These are phyloP conservation scores for Apiospora pterosperma DNA, from an alignment of 2,329 filamentous ascomycete genomes.

Conservation along the genomic window DNA sequence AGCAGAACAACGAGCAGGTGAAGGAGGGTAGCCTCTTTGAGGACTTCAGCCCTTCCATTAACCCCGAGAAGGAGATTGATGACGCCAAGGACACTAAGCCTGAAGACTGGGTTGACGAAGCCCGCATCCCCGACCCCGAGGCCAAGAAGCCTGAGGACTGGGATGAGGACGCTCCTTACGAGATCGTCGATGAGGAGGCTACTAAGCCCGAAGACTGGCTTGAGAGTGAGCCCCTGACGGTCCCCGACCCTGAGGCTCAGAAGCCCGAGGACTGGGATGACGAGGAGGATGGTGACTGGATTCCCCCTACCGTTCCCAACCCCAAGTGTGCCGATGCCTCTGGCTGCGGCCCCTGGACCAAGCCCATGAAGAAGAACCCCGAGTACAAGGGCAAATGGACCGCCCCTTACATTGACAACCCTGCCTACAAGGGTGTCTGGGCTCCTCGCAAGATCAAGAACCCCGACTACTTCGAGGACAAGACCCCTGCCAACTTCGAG, in stretches of 20 bases:
- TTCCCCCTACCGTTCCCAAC: conserved; percentile 86
- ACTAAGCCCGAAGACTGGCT: conserved; percentile 95
- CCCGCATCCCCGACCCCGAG: conserved; percentile 86
- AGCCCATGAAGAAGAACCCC: conserved; percentile 91
- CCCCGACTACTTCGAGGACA: conserved; percentile 95
- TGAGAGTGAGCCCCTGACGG: conserved; percentile 75
- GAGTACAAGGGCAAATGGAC: conserved; percentile 99
- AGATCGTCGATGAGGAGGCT: conserved; percentile 92
- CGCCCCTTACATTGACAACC: conserved; percentile 92
- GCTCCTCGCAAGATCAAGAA: conserved; percentile 94
- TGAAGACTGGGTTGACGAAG: conserved; percentile 90
- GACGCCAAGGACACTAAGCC: conserved; percentile 93
- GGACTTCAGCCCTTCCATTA: conserved; percentile 90
- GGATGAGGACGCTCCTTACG: conserved; percentile 97
- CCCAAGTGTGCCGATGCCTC: conserved; percentile 91
- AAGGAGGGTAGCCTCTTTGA: conserved; percentile 91
- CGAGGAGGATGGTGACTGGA: conserved; percentile 98
- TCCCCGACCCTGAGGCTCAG: conserved; percentile 89
- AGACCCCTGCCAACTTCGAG: conserved; percentile 93
- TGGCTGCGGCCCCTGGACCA: conserved; percentile 90
- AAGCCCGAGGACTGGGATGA: conserved; percentile 99
- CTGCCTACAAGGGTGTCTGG: conserved; percentile 96
- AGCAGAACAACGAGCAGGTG: conserved; percentile 83
- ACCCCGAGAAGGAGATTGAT: conserved; percentile 92
- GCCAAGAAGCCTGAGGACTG: conserved; percentile 97